phyloP scores from a whole-genome alignment of 83 land plant species.

The Picea abies region DNA sequence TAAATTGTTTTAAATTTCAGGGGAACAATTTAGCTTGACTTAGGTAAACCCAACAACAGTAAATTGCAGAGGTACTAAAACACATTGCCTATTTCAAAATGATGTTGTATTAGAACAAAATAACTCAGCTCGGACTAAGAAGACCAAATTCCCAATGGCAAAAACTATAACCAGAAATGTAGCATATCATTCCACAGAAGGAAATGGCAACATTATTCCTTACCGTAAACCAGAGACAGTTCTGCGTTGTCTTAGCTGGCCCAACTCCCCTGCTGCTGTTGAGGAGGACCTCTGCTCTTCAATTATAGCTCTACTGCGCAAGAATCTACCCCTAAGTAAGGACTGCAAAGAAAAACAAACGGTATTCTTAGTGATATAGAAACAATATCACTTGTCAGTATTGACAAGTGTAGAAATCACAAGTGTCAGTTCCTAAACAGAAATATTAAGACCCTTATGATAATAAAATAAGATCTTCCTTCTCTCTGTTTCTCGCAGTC shows the following conservation, averaged over 20 bases:
- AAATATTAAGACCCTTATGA: not conserved
- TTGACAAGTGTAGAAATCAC: not conserved
- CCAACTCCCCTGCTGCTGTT: constrained; percentile 78
- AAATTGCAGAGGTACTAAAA: not conserved
- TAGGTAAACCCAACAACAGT: not conserved
- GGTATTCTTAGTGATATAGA: not conserved
- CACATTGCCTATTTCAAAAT: not conserved
- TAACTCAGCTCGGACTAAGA: not conserved
- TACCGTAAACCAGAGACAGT: constrained; percentile 92
- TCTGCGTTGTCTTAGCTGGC: constrained; percentile 76
- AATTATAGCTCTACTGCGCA: constrained; percentile 51
- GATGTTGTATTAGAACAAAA: too few relatives aligned
- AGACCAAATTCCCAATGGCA: not conserved
- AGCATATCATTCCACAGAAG: not conserved
- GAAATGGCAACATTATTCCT: not conserved
- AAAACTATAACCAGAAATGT: not conserved
- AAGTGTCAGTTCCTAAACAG: not conserved
- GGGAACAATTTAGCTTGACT: too few relatives aligned
- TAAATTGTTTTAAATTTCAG: too few relatives aligned
- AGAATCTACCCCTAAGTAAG: constrained; percentile 85
- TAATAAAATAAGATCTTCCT: too few relatives aligned
- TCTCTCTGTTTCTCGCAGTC: too few relatives aligned
- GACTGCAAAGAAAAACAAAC: constrained; percentile 44
- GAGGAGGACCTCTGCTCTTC: constrained; percentile 76
- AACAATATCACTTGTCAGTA: not conserved